Conservation (phyloP, 805 yeast species). For the Debaryomyces maramus region DNA sequence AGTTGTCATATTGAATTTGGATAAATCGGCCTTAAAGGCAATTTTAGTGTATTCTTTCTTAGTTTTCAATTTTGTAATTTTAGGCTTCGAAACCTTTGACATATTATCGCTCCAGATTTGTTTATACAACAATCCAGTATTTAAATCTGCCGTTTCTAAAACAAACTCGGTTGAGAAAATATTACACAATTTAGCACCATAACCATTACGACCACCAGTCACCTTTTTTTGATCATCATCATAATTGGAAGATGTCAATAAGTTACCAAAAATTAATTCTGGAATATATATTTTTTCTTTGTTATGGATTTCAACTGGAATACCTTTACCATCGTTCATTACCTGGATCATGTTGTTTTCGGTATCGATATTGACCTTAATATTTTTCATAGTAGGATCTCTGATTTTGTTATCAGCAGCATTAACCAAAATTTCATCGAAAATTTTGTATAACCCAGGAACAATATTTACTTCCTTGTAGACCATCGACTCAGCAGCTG, state of each 20-base stretch:
- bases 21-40: constrained; percentile 83
- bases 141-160: constrained; percentile 85
- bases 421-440: constrained; percentile 94
- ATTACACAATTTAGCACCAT: constrained; percentile 96
- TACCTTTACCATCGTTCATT: constrained; percentile 92
- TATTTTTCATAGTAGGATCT: constrained; percentile 84
- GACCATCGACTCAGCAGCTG: constrained; percentile 39
- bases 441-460: constrained; percentile 94
- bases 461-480: constrained; percentile 74
- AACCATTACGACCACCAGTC: constrained; percentile 98
- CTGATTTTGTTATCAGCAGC: constrained; percentile 98
- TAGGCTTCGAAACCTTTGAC: constrained; percentile 75
- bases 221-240: constrained; percentile 95
- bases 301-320: constrained; percentile 89
- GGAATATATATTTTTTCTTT: constrained; percentile 94
- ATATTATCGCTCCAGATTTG: constrained; percentile 90
- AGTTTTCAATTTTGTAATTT: constrained; percentile 57
- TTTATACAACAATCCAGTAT: constrained; percentile 58
- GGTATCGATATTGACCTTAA: constrained; percentile 78
- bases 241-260: constrained; percentile 92
- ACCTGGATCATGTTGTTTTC: constrained; percentile 76
- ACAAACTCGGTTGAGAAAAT: constrained; percentile 87
- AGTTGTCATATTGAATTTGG: constrained; percentile 79
- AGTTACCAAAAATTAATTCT: constrained; percentile 92
- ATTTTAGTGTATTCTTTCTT: constrained; percentile 81